Base-by-base conservation (phyloP, 805 yeast genomes). In the Metschnikowia colocasiae region DNA sequence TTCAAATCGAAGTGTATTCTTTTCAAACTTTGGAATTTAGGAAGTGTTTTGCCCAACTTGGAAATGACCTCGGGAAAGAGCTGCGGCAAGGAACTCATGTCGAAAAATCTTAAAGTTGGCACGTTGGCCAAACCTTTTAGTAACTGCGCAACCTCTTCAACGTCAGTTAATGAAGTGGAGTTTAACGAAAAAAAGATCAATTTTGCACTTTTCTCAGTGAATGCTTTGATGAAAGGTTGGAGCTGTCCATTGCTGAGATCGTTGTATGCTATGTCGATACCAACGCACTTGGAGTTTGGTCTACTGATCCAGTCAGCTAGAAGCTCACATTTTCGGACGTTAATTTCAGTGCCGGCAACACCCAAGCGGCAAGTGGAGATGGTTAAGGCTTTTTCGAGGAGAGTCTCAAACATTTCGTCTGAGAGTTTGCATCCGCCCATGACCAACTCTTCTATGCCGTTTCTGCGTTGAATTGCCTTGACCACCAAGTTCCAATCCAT, bases 361-460 rank as follows among this genome's bases (percentile, higher is more conserved):
- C 84, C 83, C 23, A 79, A 59, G 49, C 83, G 62, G 59, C 69
- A 71, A 1, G 84, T 79, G 13, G 68, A 62, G 19, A 68, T 50
- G 12, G 58, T 53, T 12, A 79, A 63, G 0, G 80, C 79, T 20
- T 62, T 64, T 7, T 61, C 61, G 20, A 79, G 67, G 38, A 79
- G 63, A 7, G 63, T 60, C 30, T 62, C 56, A 50, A 78, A 78
- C 30, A 65, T 69, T 2, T 60, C 62, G 49, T 73, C 75, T 2
- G 69, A 58, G 36, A 79, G 58, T 52, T 75, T 74, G 57, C 82
- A 79, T 1, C 84, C 83, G 53, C 79, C 78, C 43, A 79, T 71
- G 13, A 79, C 83, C 47, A 79, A 65, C 53, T 79, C 84, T 57
- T 78, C 82, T 29, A 79, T 69, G 0, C 84, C 83, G 5, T 80